These are phyloP conservation scores for Thraustochytrium striatum DNA, from an alignment of 352 stramenopile genomes.

Conservation along the genomic window DNA sequence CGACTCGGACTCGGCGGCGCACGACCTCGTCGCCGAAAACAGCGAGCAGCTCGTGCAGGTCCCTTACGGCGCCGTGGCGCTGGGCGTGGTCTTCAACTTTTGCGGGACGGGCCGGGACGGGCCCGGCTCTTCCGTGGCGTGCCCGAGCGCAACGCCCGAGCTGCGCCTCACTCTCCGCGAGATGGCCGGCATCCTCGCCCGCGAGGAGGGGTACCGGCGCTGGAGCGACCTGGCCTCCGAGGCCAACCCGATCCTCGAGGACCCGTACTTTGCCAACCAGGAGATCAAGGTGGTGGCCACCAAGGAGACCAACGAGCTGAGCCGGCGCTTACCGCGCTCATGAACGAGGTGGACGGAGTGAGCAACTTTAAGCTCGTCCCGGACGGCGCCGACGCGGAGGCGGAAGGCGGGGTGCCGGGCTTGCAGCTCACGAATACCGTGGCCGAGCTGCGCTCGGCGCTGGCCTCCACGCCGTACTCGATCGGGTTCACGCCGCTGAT, in stretches of 20 bases:
- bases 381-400: not conserved
- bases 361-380: conserved; percentile 1
- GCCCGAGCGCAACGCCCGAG: no score
- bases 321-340: not conserved
- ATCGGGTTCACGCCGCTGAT: conserved; percentile 13
- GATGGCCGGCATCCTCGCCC: no score
- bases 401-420: no score
- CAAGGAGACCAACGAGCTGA: not conserved
- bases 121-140: not conserved
- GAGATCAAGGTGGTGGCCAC: not conserved
- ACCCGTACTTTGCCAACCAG: not conserved
- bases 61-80: not conserved
- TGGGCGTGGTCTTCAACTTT: conserved; percentile 23
- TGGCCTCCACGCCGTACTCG: not conserved
- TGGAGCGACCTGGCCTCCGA: no score
- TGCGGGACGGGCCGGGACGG: not conserved
- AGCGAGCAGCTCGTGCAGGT: not conserved
- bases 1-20: not conserved
- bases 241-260: not conserved
- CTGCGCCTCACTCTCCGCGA: no score
- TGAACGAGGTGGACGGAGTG: not conserved
- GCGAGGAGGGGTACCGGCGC: no score
- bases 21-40: not conserved
- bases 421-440: no score
- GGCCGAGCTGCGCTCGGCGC: conserved; percentile 5